These are phyloP conservation scores for Fusarium kyushuense DNA, from an alignment of 2,329 filamentous ascomycete species.

Conservation along the genomic window DNA sequence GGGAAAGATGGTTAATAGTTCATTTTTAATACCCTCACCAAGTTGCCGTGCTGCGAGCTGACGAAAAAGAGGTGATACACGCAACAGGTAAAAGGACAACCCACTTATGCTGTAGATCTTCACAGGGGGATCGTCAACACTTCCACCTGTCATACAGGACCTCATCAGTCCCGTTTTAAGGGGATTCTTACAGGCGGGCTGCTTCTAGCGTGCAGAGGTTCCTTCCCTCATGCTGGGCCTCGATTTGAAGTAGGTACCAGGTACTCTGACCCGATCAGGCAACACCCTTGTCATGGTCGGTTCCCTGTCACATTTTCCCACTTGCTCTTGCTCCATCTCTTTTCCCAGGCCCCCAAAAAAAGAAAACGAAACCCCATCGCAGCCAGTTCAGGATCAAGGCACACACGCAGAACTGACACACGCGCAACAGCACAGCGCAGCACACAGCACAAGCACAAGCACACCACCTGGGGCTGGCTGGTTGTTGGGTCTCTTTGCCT, in stretches of 20 bases:
- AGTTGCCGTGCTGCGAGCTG: background rate
- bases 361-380: constrained; percentile 38
- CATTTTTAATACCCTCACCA: background rate
- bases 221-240: no score
- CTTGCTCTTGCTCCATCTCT: constrained; percentile 16
- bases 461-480: constrained; percentile 25
- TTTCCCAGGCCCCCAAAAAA: constrained; percentile 29
- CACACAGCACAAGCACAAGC: constrained; percentile 15
- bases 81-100: constrained; percentile 8
- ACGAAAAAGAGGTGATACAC: background rate
- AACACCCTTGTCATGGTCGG: constrained; percentile 6
- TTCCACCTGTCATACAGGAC: background rate
- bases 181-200: constrained; percentile 10
- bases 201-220: background rate
- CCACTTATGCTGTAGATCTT: constrained; percentile 34
- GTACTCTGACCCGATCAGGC: constrained; percentile 17
- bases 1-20: background rate
- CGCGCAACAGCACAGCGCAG: constrained; percentile 9
- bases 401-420: constrained; percentile 41
- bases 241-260: constrained; percentile 25
- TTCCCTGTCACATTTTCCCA: constrained; percentile 18
- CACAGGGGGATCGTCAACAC: constrained; percentile 27
- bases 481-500: constrained; percentile 17
- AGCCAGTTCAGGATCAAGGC: constrained; percentile 35
- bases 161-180: background rate